These are phyloP conservation scores for Jacaranda copaia DNA, from an alignment of 257 asterid genomes.

Conservation along the genomic window DNA sequence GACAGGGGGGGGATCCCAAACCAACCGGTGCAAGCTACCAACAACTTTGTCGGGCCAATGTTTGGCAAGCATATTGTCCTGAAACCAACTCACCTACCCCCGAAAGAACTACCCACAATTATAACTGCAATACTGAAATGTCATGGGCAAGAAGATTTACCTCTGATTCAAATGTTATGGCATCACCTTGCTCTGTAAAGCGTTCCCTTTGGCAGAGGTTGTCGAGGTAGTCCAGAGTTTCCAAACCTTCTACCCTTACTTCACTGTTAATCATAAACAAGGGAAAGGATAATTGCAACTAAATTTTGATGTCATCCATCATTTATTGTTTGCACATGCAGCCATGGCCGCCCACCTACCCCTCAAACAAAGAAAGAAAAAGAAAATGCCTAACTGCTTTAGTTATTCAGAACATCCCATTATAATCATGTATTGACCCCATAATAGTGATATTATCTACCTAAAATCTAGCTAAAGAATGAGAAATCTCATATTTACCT, in stretches of 20 bases:
- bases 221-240: conserved; percentile 91
- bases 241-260: conserved; percentile 92
- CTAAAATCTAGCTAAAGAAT: conserved; percentile 15
- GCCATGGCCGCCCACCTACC: too few species aligned
- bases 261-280: conserved; percentile 58
- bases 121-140: background rate
- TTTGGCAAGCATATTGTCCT: too few species aligned
- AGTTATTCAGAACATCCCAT: too few species aligned
- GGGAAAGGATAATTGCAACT: background rate
- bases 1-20: too few species aligned
- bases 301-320: conserved; percentile 7
- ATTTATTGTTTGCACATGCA: background rate
- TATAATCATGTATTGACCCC: background rate
- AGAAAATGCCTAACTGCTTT: too few species aligned
- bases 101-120: background rate
- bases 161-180: conserved; percentile 95
- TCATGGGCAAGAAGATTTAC: conserved; percentile 43
- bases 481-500: conserved; percentile 50
- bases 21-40: too few species aligned
- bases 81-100: background rate
- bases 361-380: too few species aligned
- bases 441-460: background rate
- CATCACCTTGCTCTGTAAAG: conserved; percentile 95
- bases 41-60: too few species aligned
- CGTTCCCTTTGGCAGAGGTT: conserved; percentile 80